A percentile compares a stretch with the other conserved stretches of the same genome.
Evolutionary conservation across 2,329 filamentous ascomycete species (phyloP).

Genomic region (Nothopassalora personata): DNA sequence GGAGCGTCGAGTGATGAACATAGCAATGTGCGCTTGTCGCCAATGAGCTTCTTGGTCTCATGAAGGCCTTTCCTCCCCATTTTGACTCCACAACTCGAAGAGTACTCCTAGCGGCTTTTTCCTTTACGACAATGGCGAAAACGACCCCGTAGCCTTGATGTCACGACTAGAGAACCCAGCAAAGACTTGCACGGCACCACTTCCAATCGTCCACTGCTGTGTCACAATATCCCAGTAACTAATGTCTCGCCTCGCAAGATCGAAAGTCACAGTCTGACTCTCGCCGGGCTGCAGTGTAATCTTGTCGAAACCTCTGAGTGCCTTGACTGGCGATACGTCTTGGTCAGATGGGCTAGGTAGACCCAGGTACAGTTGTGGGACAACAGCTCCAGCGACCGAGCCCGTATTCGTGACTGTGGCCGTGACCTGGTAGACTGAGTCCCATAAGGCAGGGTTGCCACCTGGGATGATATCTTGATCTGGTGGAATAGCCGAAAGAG

Average conservation of each 20-base stretch:
- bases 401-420: conserved; percentile 60
- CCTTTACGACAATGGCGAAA: conserved; percentile 10
- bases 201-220: conserved; percentile 32
- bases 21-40: no score
- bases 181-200: conserved; percentile 19
- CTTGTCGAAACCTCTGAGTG: conserved; percentile 45
- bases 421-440: conserved; percentile 45
- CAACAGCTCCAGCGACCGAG: conserved; percentile 46
- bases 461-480: conserved; percentile 38
- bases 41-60: no score
- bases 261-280: conserved; percentile 28
- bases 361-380: conserved; percentile 54
- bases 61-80: no score
- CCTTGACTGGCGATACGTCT: conserved; percentile 41
- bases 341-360: conserved; percentile 39
- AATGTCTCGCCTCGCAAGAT: conserved; percentile 32
- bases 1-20: no score
- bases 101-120: background rate
- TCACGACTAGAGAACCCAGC: conserved; percentile 26
- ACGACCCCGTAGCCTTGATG: conserved; percentile 13
- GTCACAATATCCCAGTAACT: conserved; percentile 33
- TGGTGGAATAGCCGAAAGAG: conserved; percentile 55
- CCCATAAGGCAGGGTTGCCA: conserved; percentile 62
- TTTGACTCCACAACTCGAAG: no score
- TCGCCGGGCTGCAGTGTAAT: conserved; percentile 28